Base-by-base conservation (phyloP, 805 yeast genomes). In the Yarrowia alimentaria region DNA sequence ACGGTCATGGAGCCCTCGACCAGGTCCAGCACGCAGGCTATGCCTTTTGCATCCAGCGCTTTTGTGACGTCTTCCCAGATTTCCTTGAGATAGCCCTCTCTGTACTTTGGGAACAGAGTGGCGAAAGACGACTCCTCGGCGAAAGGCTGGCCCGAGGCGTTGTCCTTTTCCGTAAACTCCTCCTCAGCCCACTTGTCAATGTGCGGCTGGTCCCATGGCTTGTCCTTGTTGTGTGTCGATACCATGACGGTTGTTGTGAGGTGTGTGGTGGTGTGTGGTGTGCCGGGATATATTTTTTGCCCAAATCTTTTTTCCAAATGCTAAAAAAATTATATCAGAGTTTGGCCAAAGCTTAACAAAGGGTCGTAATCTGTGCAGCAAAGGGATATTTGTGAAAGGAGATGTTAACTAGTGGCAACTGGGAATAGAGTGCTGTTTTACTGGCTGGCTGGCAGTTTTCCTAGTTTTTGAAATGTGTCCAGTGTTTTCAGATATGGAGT, bases 1-100 rank as follows among this genome's bases (percentile, higher is more conserved):
- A 93, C 99, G 0, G 95, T 83, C 98, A 93, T 93, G 3, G 96
- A 83, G 35, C 99, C 99, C 64, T 93, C 98, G 20, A 93, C 95
- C 56, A 93, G 72, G 68, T 93, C 88, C 56, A 93, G 72, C 29
- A 81, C 82, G 67, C 96, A 87, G n/a, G 83, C 82, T 35, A 93
- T 74, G 52, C 85, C 83, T 59, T 81, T 56, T 1, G 76, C 75
- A 19, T 84, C 86, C 26, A 93, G 70, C 0, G 91, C 76, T 60
- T 77, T 80, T 1, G 97, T 88, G 9, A 93, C 93, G 56, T 93
- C 97, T 47, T 85, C 83, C 99, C 99, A 93, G 40, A 91, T 78
- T 53, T 85, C 82, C 60, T 88, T 83, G 53, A 93, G 70, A 63
- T 93, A 93, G 51, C 77, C 81, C 68, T 93, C 99, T 70, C 99